Conservation (phyloP, 2,329 filamentous ascomycete genomes). For the Botryotinia narcissicola region DNA sequence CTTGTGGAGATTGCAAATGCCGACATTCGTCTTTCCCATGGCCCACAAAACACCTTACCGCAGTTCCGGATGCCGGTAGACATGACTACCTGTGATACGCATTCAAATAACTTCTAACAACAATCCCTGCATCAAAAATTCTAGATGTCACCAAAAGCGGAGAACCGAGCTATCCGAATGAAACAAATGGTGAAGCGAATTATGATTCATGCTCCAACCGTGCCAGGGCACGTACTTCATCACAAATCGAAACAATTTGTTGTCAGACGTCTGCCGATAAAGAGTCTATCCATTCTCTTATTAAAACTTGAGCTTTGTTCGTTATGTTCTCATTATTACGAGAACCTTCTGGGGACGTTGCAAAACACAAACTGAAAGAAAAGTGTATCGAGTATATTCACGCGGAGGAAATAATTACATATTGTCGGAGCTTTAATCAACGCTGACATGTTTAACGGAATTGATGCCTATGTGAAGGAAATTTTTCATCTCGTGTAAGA, state of each 20-base stretch:
- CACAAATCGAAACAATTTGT: not conserved
- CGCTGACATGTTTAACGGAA: not conserved
- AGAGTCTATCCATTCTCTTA: not conserved
- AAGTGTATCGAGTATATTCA: not conserved
- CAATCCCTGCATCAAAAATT: constrained; percentile 7
- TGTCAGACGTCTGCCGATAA: not conserved
- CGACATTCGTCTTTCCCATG: not conserved
- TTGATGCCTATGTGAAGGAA: not conserved
- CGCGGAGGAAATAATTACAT: not conserved
- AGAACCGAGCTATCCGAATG: not conserved
- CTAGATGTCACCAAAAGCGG: not conserved
- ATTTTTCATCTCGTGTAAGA: not conserved
- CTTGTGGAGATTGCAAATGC: too few relatives aligned
- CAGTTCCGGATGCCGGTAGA: not conserved
- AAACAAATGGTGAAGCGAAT: constrained; percentile 18
- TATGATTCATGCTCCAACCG: constrained; percentile 12
- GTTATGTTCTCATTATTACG: not conserved
- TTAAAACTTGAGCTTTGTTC: not conserved
- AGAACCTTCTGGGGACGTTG: not conserved
- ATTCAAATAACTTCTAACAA: not conserved
- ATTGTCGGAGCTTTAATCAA: not conserved
- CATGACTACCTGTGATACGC: not conserved
- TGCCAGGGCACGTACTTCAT: not conserved
- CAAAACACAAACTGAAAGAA: not conserved
- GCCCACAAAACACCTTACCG: not conserved